phyloP scores from a whole-genome alignment of 257 asterid species.

The Gynochthodes officinalis region DNA sequence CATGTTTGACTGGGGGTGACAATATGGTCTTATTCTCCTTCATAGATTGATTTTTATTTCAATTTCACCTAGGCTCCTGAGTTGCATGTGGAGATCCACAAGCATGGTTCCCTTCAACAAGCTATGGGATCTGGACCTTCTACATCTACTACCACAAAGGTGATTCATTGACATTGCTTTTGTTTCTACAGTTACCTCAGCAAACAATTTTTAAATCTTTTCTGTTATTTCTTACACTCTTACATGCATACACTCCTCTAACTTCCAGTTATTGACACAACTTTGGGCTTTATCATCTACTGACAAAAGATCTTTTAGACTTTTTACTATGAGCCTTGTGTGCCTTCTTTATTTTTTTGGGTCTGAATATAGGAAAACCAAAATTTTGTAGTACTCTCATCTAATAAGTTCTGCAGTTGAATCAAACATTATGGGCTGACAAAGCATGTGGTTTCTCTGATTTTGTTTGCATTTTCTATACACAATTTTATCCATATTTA shows the following conservation, averaged over 20 bases:
- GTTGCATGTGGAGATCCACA: constrained; percentile 82
- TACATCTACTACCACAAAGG: constrained; percentile 73
- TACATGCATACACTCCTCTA: background rate
- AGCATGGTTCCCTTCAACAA: constrained; percentile 68
- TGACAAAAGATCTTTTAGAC: background rate
- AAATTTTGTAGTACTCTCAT: too few species aligned
- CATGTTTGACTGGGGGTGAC: background rate
- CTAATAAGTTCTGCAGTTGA: background rate
- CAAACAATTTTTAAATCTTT: background rate
- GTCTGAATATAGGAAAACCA: too few species aligned
- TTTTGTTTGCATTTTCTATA: background rate
- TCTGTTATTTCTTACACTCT: background rate
- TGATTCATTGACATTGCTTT: constrained; percentile 6
- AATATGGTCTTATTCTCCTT: background rate
- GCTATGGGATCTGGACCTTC: constrained; percentile 74
- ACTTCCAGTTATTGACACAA: background rate
- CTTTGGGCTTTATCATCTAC: background rate
- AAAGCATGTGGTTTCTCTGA: background rate
- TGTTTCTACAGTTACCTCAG: background rate
- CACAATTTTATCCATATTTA: background rate
- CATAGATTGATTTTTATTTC: background rate
- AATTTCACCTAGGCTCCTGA: constrained; percentile 61
- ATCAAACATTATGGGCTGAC: background rate
- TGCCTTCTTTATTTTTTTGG: constrained; percentile 3
- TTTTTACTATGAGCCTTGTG: background rate